Base-by-base conservation (phyloP, 768 basidiomycete genomes). In the Candolleomyces efflorescens region DNA sequence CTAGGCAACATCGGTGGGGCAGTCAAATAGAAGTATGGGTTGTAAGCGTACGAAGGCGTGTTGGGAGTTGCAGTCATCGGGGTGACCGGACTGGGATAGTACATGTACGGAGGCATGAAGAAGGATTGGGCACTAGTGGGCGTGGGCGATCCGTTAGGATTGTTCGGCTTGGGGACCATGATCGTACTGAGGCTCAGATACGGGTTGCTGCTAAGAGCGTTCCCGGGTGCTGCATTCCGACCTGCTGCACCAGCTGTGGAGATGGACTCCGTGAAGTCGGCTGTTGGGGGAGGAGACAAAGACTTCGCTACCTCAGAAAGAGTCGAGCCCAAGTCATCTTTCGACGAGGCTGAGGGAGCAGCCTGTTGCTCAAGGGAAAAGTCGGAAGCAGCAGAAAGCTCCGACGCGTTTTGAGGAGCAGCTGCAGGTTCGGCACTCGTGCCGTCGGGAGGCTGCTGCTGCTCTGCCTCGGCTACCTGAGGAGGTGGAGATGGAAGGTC, bases 11-110 rank as follows among this genome's bases (percentile, higher is more conserved):
- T 69, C 18, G 76, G 76, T 0, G 51, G 51, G 9, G n/a, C 51
- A 4, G 71, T 63, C 41, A 77, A 65, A 59, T 77, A 78, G 51
- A 77, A 76, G 58, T 78, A 79, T 27, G 77, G 78, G 55, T 78
- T 77, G 54, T 78, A 79, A 17, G 75, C 73, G 63, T 63, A 66
- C 11, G 68, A 64, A 2, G 77, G 72, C 0, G 71, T 70, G 38
- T 67, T 70, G 20, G 78, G 77, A 13, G 75, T 73, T 38, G 36
- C 36, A n/a, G 49, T 36, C 4, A 69, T 61, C 20, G 77, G 76
- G 5, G 75, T 72, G 18, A 69, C 69, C 13, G 77, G 72, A 47
- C 52, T 67, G 18, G 74, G 69, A 54, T 80, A 80, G 55, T 75
- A 75, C 47, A 77, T 59, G 24, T 80, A 79, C 11, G 78, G 78